Evolutionary conservation across 768 basidiomycete species (phyloP), one percentile per base, ranked within the genome.

Genomic region (Hemileccinum impolitum): DNA sequence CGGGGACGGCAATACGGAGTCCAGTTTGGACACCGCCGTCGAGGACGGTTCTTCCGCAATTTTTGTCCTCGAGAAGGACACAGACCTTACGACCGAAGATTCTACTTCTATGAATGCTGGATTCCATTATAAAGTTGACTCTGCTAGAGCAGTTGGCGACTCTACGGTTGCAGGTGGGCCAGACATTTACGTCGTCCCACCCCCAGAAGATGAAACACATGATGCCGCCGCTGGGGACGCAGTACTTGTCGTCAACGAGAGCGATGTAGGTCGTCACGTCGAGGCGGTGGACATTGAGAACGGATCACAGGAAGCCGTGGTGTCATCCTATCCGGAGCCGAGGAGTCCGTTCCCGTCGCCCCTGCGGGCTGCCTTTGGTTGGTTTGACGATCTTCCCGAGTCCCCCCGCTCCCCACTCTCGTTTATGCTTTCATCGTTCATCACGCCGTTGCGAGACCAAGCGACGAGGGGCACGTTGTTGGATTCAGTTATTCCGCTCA

Each of bases 401-500:
- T 54, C 58, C 5, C 57, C 61, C 14, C 39, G 36, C 28, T 36
- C 54, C 4, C 43, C 55, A 0, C 26, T 57, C 25, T 51, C 56
- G 17, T 48, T 50, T 37, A 26, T 60, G 50, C 57, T 62, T 44
- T 42, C 61, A 26, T 53, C 61, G 3, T 55, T 49, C 49, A 46
- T 62, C 47, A 50, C 45, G 10, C 55, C 53, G 15, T 28, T 62
- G 26, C 40, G 40, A 35, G 48, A 32, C 6, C 39, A 43, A n/a
- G n/a, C n/a, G n/a, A n/a, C n/a, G n/a, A n/a, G n/a, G n/a, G n/a
- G n/a, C n/a, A n/a, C n/a, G n/a, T n/a, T n/a, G 52, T 45, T 60
- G 49, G 58, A 61, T 50, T 57, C 51, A 13, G 53, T 58, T 41
- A 45, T 59, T 43, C 48, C 37, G 48, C 15, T 42, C 11, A 15